These are phyloP conservation scores for Hyphodiscus hymeniophilus DNA, from an alignment of 495 filamentous ascomycete genomes.

Conservation along the genomic window DNA sequence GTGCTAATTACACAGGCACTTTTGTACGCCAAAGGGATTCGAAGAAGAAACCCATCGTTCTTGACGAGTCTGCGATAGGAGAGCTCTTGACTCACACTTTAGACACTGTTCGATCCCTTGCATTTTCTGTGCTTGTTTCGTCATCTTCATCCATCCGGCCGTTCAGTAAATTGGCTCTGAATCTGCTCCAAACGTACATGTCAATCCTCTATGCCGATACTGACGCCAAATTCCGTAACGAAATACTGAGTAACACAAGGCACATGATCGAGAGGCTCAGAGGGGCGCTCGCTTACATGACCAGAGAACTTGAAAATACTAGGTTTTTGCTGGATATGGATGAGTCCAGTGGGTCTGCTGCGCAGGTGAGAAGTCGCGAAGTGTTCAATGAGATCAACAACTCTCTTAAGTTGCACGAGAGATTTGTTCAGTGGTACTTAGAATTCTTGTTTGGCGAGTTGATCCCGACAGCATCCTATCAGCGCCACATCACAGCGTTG, in stretches of 20 bases:
- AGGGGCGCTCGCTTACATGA: slow-evolving; percentile 35
- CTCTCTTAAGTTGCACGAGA: slow-evolving; percentile 33
- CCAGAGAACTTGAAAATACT: slow-evolving; percentile 26
- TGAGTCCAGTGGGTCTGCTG: background rate
- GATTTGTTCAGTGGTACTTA: slow-evolving; percentile 62
- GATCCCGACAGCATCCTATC: slow-evolving; percentile 69
- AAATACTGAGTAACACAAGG: slow-evolving; percentile 58
- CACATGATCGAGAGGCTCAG: slow-evolving; percentile 60
- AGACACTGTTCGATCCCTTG: slow-evolving; percentile 58
- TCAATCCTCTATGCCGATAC: slow-evolving; percentile 67
- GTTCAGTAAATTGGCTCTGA: slow-evolving; percentile 48
- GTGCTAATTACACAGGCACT: slow-evolving; percentile 7
- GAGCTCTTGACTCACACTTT: slow-evolving; percentile 54
- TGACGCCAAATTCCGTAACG: slow-evolving; percentile 75
- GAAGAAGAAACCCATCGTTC: slow-evolving; percentile 22
- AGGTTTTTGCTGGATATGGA: background rate
- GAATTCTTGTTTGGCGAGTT: slow-evolving; percentile 65
- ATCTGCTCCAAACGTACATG: slow-evolving; percentile 52
- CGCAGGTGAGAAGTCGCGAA: background rate
- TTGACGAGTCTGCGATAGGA: slow-evolving; percentile 36
- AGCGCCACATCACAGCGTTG: slow-evolving; percentile 73
- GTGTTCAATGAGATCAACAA: background rate
- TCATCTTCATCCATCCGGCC: slow-evolving; percentile 64
- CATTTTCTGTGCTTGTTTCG: slow-evolving; percentile 64
- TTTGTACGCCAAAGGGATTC: slow-evolving; percentile 7